Conservation (phyloP, 495 filamentous ascomycete genomes). For the Daldinia grandis region DNA sequence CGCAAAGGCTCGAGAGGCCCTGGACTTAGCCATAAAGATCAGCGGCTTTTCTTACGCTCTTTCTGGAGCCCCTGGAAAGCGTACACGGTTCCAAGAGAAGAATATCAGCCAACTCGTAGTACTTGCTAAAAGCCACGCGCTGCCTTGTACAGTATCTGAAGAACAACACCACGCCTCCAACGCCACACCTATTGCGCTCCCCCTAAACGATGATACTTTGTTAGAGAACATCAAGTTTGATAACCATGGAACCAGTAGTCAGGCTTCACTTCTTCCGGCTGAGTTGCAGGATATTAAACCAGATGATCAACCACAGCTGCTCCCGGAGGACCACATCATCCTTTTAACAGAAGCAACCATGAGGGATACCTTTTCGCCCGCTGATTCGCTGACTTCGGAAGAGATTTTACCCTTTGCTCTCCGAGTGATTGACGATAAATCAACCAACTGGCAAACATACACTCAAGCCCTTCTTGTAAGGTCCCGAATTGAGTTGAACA, state of each 20-base stretch:
- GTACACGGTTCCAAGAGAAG: slow-evolving; percentile 90
- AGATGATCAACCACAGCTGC: slow-evolving; percentile 80
- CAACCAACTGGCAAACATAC: slow-evolving; percentile 98
- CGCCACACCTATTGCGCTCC: slow-evolving; percentile 68
- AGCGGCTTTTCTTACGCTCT: slow-evolving; percentile 82
- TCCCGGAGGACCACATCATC: slow-evolving; percentile 84
- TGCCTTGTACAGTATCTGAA: background rate
- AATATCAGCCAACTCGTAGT: slow-evolving; percentile 93
- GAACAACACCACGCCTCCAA: slow-evolving; percentile 10
- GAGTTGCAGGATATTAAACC: slow-evolving; percentile 71
- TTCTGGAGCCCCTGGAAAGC: slow-evolving; percentile 86
- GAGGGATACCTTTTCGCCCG: slow-evolving; percentile 82
- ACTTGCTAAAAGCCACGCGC: slow-evolving; percentile 74
- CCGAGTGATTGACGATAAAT: slow-evolving; percentile 85
- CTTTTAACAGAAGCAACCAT: slow-evolving; percentile 86
- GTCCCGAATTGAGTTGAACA: slow-evolving; percentile 86
- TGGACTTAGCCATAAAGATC: slow-evolving; percentile 68
- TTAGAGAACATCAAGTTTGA: slow-evolving; percentile 86
- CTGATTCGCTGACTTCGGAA: slow-evolving; percentile 86
- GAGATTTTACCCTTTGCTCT: slow-evolving; percentile 91
- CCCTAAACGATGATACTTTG: slow-evolving; percentile 91
- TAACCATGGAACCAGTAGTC: slow-evolving; percentile 53
- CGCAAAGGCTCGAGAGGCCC: slow-evolving; percentile 72
- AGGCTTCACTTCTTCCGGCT: slow-evolving; percentile 62
- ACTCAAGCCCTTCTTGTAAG: slow-evolving; percentile 89